phyloP scores from a whole-genome alignment of 2,329 filamentous ascomycete species.

The Microthyrium microscopicum region DNA sequence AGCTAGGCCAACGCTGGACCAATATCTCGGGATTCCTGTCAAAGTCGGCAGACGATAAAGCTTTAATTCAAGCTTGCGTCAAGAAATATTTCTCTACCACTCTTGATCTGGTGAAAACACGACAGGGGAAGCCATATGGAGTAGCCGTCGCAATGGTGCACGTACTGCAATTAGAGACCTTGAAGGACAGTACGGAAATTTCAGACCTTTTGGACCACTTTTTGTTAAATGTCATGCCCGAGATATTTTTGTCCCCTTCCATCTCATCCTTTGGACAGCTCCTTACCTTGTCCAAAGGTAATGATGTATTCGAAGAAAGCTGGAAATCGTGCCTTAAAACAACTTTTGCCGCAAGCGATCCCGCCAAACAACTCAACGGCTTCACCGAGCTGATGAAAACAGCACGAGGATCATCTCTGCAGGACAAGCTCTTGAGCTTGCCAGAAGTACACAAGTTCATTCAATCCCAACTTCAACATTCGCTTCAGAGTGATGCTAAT shows the following conservation, averaged over 20 bases:
- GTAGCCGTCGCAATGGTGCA: conserved; percentile 40
- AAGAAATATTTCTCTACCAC: conserved; percentile 12
- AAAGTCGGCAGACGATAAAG: conserved; percentile 9
- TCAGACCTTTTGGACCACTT: conserved; percentile 20
- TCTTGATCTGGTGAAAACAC: conserved; percentile 31
- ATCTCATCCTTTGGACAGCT: conserved; percentile 48
- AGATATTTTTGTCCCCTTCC: conserved; percentile 52
- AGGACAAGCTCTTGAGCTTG: too few species aligned
- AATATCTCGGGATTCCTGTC: conserved; percentile 24
- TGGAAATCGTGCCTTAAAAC: background rate
- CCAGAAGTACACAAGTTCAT: too few species aligned
- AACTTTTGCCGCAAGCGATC: too few species aligned
- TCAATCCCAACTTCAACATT: too few species aligned
- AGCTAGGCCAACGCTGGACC: conserved; percentile 49
- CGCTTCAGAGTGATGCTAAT: too few species aligned
- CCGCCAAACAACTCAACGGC: too few species aligned
- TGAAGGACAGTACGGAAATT: conserved; percentile 15
- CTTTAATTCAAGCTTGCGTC: conserved; percentile 13
- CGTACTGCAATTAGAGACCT: conserved; percentile 25
- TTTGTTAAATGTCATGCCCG: conserved; percentile 37
- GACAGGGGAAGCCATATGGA: conserved; percentile 52
- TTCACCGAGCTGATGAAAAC: too few species aligned
- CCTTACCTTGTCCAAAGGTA: conserved; percentile 32
- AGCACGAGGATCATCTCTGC: too few species aligned
- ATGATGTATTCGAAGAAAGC: conserved; percentile 7